Conservation (phyloP, 1,284 basidiomycete genomes). For the Sanghuangporus baumii region DNA sequence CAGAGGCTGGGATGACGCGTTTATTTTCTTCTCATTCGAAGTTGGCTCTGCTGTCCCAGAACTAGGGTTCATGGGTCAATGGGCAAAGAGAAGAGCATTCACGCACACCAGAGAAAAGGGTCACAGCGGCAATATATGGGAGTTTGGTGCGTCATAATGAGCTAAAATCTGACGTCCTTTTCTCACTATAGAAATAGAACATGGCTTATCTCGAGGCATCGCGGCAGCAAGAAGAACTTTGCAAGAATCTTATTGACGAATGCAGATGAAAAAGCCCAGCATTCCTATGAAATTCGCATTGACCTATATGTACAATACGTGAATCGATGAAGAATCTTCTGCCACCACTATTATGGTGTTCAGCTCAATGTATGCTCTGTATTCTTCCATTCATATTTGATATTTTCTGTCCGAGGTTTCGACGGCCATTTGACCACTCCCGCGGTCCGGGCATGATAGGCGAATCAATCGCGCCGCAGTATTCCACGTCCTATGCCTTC, state of each 20-base stretch:
- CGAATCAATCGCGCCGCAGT: neutral
- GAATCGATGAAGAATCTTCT: neutral
- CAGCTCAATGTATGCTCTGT: neutral
- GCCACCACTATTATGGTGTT: neutral
- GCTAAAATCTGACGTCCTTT: neutral
- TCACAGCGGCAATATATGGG: conserved; percentile 45
- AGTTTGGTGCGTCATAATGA: conserved; percentile 44
- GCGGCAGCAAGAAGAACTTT: conserved; percentile 23
- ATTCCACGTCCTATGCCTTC: neutral
- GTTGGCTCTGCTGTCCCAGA: conserved; percentile 35
- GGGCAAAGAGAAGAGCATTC: conserved; percentile 43
- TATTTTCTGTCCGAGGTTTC: neutral
- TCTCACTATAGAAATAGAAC: conserved; percentile 24
- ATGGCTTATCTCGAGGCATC: conserved; percentile 40
- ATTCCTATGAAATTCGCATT: neutral
- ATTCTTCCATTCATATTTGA: neutral
- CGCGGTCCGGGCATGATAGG: neutral
- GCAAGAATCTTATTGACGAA: conserved; percentile 8
- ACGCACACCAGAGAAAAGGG: conserved; percentile 41
- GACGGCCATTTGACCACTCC: neutral
- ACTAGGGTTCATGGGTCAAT: conserved; percentile 58
- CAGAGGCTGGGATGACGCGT: conserved; percentile 69
- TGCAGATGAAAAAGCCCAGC: neutral
- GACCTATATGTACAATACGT: neutral
- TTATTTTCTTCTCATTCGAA: conserved; percentile 40